Base-by-base conservation (phyloP, 176 grass and related monocot species). In the Tuctoria greenei region DNA sequence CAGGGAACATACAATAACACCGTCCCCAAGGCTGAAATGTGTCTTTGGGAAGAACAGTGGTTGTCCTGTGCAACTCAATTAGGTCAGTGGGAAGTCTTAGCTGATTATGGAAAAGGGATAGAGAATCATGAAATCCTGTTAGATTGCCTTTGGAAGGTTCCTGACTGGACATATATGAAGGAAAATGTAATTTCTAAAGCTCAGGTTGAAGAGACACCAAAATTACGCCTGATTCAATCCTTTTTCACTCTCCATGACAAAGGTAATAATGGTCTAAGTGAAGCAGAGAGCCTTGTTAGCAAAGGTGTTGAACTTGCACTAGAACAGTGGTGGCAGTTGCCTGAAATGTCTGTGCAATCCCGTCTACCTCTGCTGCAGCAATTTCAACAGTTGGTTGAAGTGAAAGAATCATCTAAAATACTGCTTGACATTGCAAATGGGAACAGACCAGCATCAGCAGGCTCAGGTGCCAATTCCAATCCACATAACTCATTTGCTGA, bases 41-140 rank as follows among this genome's bases (percentile, higher is more conserved):
- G 95, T 70, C 91, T 99, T 66, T 99, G 95, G 95, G 95, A 99
- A 79, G 95, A 99, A 74, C 92, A 95, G 64, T 99, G 95, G 95
- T 73, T 99, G 18, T 86, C 81, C 45, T 99, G 95, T 75, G 95
- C 95, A 1, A 69, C 86, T 79, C 95, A 99, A 64, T 87, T 99
- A 86, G 93, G 95, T 18, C 91, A 99, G 63, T 99, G 95, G 95
- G 92, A 99, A 70, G 92, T 95, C 56, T 84, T 99, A 78, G 77
- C 87, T 82, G 95, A 99, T 88, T 99, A 95, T 86, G 95, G 95
- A 46, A 99, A 95, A 83, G 91, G 95, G 74, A 85, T 95, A 9
- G 95, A 99, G 56, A 99, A 99, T 84, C 88, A 95, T 74, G 95
- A 99, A 64, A 90, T 99, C 83, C 88, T 99, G 51, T 82, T 92